Evolutionary conservation across 176 grass and related monocot genomes (phyloP), one percentile per base, ranked within the genome.

Genomic region (Guadua angustifolia): DNA sequence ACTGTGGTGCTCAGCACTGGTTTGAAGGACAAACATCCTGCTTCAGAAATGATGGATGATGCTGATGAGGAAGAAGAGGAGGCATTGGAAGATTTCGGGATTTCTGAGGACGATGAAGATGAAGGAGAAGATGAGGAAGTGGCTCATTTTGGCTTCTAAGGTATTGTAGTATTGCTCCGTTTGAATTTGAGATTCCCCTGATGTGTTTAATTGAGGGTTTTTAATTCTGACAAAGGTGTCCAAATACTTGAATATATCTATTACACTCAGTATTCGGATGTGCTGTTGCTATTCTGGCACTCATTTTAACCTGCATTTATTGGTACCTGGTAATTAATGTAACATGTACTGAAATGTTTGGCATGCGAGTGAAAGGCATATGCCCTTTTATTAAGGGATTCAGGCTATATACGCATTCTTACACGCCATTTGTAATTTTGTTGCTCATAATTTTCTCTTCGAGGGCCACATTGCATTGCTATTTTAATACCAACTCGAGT

Each of bases 1-100:
- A 98, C 89, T 66, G 93, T 92, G 58, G 86, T 98, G 35, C 91
- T 98, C 33, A 95, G 89, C 77, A 95, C 93, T 78, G 95, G 93
- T 71, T 90, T 93, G 79, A 95, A 93, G 85, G 89, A 89, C 50
- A 93, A 92, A 83, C 79, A 61, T 71, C 45, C 66, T 55, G 43
- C 68, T 73, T 75, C 74, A 45, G 88, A 79, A 26, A 88, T 88
- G 69, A 95, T 87, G 87, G 90, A 93, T 69, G 89, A 84, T 26
- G 90, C 76, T 42, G 82, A 83, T 24, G 87, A 92, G 21, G 88
- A 97, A 63, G 89, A 97, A 52, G 95, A 95, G 35, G 89, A 90
- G 9, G 89, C 65, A 14, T 39, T 84, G 24, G 90, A 93, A 64
- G 79, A 91, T 52, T 29, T 88, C 19, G 83, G 69, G 42, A 87